phyloP scores from a whole-genome alignment of 2,329 filamentous ascomycete species.

The Trichoderma sp. region DNA sequence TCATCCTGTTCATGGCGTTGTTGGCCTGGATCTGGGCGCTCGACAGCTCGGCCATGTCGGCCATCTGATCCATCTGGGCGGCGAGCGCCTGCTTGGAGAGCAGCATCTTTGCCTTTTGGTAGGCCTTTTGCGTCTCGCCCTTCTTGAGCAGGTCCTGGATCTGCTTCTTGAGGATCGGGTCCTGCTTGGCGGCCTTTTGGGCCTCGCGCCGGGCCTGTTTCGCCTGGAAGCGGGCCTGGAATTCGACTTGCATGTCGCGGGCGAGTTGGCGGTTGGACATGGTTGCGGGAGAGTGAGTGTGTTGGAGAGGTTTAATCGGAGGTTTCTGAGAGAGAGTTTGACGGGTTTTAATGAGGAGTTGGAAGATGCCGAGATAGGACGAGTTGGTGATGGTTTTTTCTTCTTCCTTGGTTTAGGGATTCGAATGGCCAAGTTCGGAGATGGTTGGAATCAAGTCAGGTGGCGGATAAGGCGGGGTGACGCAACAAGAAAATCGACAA shows the following conservation, averaged over 20 bases:
- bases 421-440: background rate
- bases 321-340: background rate
- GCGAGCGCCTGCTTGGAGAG: slow-evolving; percentile 63
- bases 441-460: background rate
- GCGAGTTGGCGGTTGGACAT: slow-evolving; percentile 62
- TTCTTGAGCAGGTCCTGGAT: slow-evolving; percentile 64
- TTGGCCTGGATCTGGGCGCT: slow-evolving; percentile 65
- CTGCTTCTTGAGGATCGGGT: slow-evolving; percentile 62
- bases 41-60: slow-evolving; percentile 63
- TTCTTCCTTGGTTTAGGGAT: background rate
- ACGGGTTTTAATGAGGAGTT: background rate
- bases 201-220: slow-evolving; percentile 64
- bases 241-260: slow-evolving; percentile 64
- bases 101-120: slow-evolving; percentile 64
- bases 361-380: background rate
- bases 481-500: slow-evolving; percentile 16
- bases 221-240: slow-evolving; percentile 64
- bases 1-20: slow-evolving; percentile 67
- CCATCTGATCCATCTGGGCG: slow-evolving; percentile 64
- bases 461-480: slow-evolving; percentile 23
- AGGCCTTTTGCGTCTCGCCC: slow-evolving; percentile 63
- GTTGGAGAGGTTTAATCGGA: background rate
- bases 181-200: slow-evolving; percentile 61
- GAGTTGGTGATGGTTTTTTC: background rate
- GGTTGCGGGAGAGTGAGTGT: slow-evolving; percentile 4